Evolutionary conservation across 306 rosid genomes (phyloP), one percentile per base, ranked within the genome.

Genomic region (Neltuma alba): DNA sequence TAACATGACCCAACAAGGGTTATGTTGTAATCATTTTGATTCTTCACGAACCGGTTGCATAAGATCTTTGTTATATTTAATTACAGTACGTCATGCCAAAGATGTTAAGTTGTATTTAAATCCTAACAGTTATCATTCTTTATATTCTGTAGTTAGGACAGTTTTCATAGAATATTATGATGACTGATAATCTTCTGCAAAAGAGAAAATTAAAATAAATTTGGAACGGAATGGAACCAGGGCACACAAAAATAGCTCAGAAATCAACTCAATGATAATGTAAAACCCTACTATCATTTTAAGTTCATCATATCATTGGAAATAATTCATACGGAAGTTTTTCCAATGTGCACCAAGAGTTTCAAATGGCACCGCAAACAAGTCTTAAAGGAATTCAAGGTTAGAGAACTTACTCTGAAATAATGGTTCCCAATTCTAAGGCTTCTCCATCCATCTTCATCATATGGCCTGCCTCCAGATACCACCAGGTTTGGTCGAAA

Each of bases 401-500:
- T 73, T 82, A 40, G 47, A 30, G 60, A 79, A 83, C 98, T 93
- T 86, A 91, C 99, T 9, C 82, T 87, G 81, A 93, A 93, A 76
- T 52, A 74, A 45, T 76, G 82, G 69, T 84, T 83, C 70, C 97
- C 97, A 80, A 95, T 88, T 89, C 87, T 87, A 27, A 95, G 84
- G 85, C 73, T 85, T 75, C 62, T 88, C 98, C 99, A 95, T 81
- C 84, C 93, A 82, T 93, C 98, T 93, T 95, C 99, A 69, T 74
- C 96, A 80, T 95, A 93, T 18, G 99, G 93, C 76, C 86, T 69
- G 31, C 97, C 98, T 50, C 98, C 98, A 50, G 94, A 89, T 69
- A 91, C 64, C 74, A 93, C 88, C 70, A 95, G 89, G 82, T 95
- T 95, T 42, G 99, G 99, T 69, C 99, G 89, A 80, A 95, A 95